A percentile compares a stretch with the other conserved stretches of the same genome.
These are phyloP conservation scores for grape (Vitis vinifera) DNA, from an alignment of 164 flowering plant species.

Conservation along the genomic window ASM3070453v1 NC_081817.1:5249001-5249500, in stretches of 20 bases:
- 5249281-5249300: slow-evolving; percentile 40
- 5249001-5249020: slow-evolving; percentile 60
- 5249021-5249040: slow-evolving; percentile 54
- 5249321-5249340: slow-evolving; percentile 43
- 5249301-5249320: slow-evolving; percentile 44
- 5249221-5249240: slow-evolving; percentile 43
- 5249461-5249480: slow-evolving; percentile 9
- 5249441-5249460: slow-evolving; percentile 6
- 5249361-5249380: not conserved
- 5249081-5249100: slow-evolving; percentile 36
- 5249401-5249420: slow-evolving; percentile 1
- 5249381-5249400: not conserved
- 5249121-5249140: slow-evolving; percentile 43
- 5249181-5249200: slow-evolving; percentile 51
- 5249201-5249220: slow-evolving; percentile 40
- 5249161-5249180: slow-evolving; percentile 45
- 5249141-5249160: slow-evolving; percentile 44
- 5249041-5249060: slow-evolving; percentile 55
- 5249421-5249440: not conserved
- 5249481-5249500: slow-evolving; percentile 25
- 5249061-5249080: slow-evolving; percentile 43
- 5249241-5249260: slow-evolving; percentile 47
- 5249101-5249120: slow-evolving; percentile 41
- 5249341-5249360: slow-evolving; percentile 4
- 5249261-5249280: slow-evolving; percentile 43